A percentile compares a stretch with the other conserved stretches of the same genome.
Conservation (phyloP, 176 grass and related monocot species). For the Panicum miliaceum region DNA sequence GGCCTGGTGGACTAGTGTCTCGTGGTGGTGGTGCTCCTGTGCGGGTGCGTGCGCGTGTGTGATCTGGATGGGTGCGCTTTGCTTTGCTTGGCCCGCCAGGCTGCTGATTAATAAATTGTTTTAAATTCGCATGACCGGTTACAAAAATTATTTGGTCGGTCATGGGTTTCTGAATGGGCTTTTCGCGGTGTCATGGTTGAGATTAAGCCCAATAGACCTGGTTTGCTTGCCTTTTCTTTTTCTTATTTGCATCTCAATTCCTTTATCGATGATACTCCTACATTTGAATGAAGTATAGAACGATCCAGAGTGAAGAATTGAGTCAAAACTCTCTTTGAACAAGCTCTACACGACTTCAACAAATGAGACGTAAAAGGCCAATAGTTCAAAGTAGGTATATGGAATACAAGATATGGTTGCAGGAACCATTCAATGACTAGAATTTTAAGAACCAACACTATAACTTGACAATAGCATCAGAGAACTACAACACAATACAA, state of each 20-base stretch:
- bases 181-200: neutral
- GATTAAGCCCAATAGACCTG: neutral
- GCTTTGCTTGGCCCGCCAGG: constrained; percentile 35
- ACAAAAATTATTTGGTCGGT: neutral
- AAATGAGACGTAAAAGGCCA: neutral
- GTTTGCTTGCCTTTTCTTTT: no score
- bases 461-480: no score
- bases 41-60: neutral
- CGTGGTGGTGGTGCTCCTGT: no score
- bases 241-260: no score
- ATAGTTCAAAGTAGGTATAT: no score
- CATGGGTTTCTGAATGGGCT: neutral
- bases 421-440: no score
- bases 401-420: no score
- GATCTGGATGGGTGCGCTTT: constrained; percentile 27
- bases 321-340: neutral
- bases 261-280: neutral
- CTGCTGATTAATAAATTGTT: neutral
- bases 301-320: neutral
- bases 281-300: neutral
- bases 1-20: constrained; percentile 21
- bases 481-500: no score
- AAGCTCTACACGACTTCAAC: neutral
- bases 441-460: no score
- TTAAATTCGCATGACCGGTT: neutral